Evolutionary conservation across 2,329 filamentous ascomycete genomes (phyloP).

Genomic region (Diaporthe caulivora): DNA sequence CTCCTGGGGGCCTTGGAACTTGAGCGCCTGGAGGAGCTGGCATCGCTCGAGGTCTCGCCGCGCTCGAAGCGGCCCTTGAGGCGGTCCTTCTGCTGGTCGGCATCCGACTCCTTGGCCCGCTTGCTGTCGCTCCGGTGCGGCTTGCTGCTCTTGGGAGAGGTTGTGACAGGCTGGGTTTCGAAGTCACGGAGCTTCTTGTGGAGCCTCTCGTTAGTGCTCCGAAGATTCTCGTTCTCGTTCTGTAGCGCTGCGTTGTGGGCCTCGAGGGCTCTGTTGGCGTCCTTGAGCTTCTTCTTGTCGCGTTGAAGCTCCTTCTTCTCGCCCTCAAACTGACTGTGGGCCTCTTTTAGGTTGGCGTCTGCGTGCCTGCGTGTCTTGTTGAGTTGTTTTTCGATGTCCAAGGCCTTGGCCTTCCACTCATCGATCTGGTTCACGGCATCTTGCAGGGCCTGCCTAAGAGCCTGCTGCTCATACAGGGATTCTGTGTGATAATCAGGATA

Average conservation of each 20-base stretch:
- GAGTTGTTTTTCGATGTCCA: constrained; percentile 43
- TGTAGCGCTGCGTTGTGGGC: constrained; percentile 38
- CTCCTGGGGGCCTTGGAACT: constrained; percentile 28
- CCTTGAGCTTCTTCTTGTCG: constrained; percentile 46
- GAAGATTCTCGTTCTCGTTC: constrained; percentile 37
- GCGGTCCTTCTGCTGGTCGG: constrained; percentile 45
- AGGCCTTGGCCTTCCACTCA: constrained; percentile 43
- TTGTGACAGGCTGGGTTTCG: constrained; percentile 43
- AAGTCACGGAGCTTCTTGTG: constrained; percentile 42
- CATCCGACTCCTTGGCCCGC: constrained; percentile 42
- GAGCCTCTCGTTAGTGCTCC: constrained; percentile 41
- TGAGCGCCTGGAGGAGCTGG: constrained; percentile 38
- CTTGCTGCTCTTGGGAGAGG: constrained; percentile 43
- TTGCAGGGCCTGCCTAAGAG: constrained; percentile 47
- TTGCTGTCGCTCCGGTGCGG: constrained; percentile 46
- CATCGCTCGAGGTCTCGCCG: constrained; percentile 46
- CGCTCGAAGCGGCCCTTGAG: constrained; percentile 49
- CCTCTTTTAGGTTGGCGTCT: constrained; percentile 41
- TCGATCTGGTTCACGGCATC: constrained; percentile 42
- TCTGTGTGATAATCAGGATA: constrained; percentile 46
- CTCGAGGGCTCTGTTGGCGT: constrained; percentile 44
- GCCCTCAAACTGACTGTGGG: constrained; percentile 42
- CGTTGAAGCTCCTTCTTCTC: constrained; percentile 44
- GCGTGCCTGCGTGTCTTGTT: constrained; percentile 38
- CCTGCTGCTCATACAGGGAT: constrained; percentile 44